Conservation (phyloP, 2,329 filamentous ascomycete genomes). For the Ceratocystis cubensis region DNA sequence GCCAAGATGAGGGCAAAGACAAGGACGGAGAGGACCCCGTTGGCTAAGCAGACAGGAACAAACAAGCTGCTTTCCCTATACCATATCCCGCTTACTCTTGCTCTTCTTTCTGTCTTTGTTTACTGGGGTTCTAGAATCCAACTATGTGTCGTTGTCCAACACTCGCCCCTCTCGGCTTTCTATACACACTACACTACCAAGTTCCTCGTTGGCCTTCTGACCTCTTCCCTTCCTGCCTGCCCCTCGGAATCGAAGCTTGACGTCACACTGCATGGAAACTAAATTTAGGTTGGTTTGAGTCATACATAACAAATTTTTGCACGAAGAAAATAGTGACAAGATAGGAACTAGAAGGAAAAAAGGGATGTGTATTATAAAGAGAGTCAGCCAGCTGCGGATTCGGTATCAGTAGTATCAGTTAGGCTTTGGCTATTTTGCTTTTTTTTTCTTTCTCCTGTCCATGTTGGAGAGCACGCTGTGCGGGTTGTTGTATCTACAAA, state of each 20-base stretch:
- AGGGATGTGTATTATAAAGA: neutral
- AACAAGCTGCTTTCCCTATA: neutral
- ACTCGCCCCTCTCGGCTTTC: too few relatives aligned
- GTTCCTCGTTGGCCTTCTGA: neutral
- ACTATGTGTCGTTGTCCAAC: neutral
- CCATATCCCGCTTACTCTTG: neutral
- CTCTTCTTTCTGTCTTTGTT: neutral
- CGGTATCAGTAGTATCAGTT: too few relatives aligned
- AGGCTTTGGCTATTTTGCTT: too few relatives aligned
- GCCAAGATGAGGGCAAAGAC: too few relatives aligned
- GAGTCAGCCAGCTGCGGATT: too few relatives aligned
- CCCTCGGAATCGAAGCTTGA: neutral
- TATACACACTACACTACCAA: too few relatives aligned
- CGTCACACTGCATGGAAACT: conserved; percentile 8
- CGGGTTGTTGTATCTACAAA: too few relatives aligned
- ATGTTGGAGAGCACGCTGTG: too few relatives aligned
- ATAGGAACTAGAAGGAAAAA: neutral
- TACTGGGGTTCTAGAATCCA: neutral
- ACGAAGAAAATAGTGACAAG: neutral
- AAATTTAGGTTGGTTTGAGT: conserved; percentile 6
- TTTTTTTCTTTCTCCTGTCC: too few relatives aligned
- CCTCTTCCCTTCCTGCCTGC: neutral
- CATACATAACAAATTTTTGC: neutral
- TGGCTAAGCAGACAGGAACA: neutral
- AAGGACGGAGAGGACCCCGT: too few relatives aligned